Evolutionary conservation across 352 stramenopile species (phyloP).

Genomic region (Phytopythium helicoides): DNA sequence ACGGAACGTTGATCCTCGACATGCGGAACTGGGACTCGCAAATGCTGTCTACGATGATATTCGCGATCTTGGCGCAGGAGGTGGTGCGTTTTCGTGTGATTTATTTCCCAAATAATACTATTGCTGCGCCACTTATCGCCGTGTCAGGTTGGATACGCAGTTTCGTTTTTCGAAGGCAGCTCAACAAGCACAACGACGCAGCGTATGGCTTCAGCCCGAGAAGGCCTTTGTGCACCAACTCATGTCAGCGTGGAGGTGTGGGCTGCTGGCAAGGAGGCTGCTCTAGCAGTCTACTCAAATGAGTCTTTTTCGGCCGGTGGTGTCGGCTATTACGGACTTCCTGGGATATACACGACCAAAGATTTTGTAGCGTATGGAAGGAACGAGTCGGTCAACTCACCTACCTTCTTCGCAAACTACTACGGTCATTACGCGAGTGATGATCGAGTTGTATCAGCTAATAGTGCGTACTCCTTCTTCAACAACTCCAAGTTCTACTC

Average conservation of each 20-base stretch:
- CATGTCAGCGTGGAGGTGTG: constrained; percentile 64
- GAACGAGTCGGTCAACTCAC: constrained; percentile 7
- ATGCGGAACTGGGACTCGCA: constrained; percentile 43
- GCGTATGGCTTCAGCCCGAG: constrained; percentile 27
- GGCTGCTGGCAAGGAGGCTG: constrained; percentile 26
- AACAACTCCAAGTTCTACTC: constrained; percentile 24
- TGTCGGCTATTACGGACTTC: constrained; percentile 37
- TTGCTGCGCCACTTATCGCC: too few relatives aligned
- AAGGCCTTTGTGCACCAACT: constrained; percentile 41
- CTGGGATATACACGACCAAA: constrained; percentile 45
- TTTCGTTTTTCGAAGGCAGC: constrained; percentile 19
- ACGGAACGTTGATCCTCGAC: constrained; percentile 28
- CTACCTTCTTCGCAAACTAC: constrained; percentile 34
- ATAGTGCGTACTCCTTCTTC: constrained; percentile 21
- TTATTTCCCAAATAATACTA: too few relatives aligned
- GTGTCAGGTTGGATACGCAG: neutral
- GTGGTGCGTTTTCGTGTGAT: constrained; percentile 24
- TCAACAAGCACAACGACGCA: constrained; percentile 13
- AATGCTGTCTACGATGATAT: constrained; percentile 27
- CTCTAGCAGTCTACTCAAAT: constrained; percentile 42
- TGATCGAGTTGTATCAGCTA: constrained; percentile 29
- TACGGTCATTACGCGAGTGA: constrained; percentile 47
- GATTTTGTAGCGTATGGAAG: constrained; percentile 24
- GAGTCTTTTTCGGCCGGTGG: constrained; percentile 36
- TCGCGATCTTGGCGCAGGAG: constrained; percentile 47